These are phyloP conservation scores for Gautieria morchelliformis DNA, from an alignment of 768 basidiomycete species.

Conservation along the genomic window DNA sequence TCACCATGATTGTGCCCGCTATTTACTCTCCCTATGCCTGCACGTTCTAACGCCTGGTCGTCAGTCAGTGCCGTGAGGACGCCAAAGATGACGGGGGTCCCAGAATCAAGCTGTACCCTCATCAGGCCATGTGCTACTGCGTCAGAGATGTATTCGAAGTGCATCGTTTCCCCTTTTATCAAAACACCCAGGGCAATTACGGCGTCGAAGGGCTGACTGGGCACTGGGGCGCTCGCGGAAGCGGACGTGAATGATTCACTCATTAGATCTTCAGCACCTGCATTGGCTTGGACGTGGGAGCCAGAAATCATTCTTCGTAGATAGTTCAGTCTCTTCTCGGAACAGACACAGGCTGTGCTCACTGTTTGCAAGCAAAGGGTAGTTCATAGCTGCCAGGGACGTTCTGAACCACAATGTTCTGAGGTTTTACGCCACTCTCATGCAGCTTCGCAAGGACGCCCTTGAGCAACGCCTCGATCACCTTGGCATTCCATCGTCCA, in stretches of 20 bases:
- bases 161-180: conserved; percentile 97
- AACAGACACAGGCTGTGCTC: conserved; percentile 20
- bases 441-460: conserved; percentile 77
- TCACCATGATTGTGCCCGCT: conserved; percentile 96
- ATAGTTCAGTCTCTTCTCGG: conserved; percentile 1
- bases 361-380: conserved; percentile 79
- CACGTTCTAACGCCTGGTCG: conserved; percentile 88
- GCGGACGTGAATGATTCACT: conserved; percentile 38
- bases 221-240: conserved; percentile 27
- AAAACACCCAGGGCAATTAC: conserved; percentile 96
- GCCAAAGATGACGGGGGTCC: conserved; percentile 92
- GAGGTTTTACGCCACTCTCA: conserved; percentile 76
- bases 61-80: conserved; percentile 89
- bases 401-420: conserved; percentile 83
- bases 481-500: conserved; percentile 86
- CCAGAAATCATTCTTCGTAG: conserved; percentile 72
- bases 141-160: conserved; percentile 98
- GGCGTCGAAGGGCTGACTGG: conserved; percentile 74
- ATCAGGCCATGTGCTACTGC: conserved; percentile 89
- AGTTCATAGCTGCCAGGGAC: conserved; percentile 96
- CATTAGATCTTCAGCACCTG: conserved; percentile 73
- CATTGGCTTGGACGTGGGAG: conserved; percentile 70
- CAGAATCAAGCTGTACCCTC: conserved; percentile 88
- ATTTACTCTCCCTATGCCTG: conserved; percentile 70
- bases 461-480: conserved; percentile 77